These are phyloP conservation scores for Rubus parviflorus DNA, from an alignment of 306 rosid species.

Conservation along the genomic window DNA sequence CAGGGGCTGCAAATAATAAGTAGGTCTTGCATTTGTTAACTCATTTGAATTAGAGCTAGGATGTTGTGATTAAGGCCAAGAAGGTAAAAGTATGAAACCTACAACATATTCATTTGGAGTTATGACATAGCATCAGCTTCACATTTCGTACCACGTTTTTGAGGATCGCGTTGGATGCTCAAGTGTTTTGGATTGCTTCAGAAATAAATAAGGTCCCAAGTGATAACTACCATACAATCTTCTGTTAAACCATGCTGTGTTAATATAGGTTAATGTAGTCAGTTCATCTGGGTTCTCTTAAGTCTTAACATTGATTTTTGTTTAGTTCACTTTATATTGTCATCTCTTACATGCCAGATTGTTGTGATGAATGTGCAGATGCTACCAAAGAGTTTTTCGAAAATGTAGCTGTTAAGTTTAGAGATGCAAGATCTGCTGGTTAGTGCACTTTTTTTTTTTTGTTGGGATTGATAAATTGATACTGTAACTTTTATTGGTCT, in stretches of 20 bases:
- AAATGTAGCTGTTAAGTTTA: constrained; percentile 44
- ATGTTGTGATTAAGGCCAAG: background rate
- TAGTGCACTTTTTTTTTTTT: constrained; percentile 17
- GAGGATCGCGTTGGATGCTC: background rate
- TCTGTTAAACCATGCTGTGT: background rate
- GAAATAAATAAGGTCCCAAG: background rate
- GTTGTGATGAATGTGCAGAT: constrained; percentile 49
- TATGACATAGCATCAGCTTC: background rate
- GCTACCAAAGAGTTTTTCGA: constrained; percentile 76
- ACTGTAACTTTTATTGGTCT: background rate
- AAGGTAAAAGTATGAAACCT: background rate
- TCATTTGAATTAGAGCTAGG: background rate
- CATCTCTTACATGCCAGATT: constrained; percentile 4
- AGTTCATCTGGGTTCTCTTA: background rate
- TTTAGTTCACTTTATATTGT: background rate
- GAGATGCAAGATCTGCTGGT: constrained; percentile 55
- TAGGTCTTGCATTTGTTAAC: background rate
- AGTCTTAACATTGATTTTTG: background rate
- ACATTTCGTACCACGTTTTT: background rate
- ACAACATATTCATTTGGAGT: background rate
- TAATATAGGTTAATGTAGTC: background rate
- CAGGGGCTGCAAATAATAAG: constrained; percentile 5
- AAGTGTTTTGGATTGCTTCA: background rate
- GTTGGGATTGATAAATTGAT: background rate
- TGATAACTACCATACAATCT: background rate